Base-by-base conservation (phyloP, 1,284 basidiomycete species). In the Ceratobasidium theobromae region DNA sequence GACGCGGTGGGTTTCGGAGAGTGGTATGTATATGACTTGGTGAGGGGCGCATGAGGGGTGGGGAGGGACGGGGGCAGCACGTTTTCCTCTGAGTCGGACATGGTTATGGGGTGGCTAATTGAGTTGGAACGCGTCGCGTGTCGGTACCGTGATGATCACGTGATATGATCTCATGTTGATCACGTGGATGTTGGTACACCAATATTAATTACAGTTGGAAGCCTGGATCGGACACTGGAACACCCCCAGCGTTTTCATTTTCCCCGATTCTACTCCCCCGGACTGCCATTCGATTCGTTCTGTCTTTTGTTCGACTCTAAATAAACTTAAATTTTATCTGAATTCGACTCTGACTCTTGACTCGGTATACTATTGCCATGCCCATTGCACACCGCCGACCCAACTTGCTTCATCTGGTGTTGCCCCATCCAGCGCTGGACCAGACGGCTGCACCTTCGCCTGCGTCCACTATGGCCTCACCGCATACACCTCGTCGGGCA, bases 21-120 rank as follows among this genome's bases (percentile, higher is more conserved):
- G 75, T 95, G 92, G 75, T 91, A 89, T 0, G 88, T 87, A 75
- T 95, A 95, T 0, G 91, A 91, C 30, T 86, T 82, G 3, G 79
- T 80, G 27, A 95, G 79, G 0, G 87, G 80, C 1, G 77, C 79
- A 1, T 82, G 81, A 1, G 85, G 83, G 0, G 75, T 76, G 27
- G 85, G 84, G 12, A 80, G 77, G 21, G 84, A 85, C n/a, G 83
- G 81, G 3, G 69, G 69, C 18, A 64, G 43, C n/a, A 45, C 40
- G 23, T 12, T 18, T 5, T 55, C 64, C 23, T 67, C 48, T 14
- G 32, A 16, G 16, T 65, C 64, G 4, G 46, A 30, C 48, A 52
- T 64, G 57, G n/a, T 49, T 38, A 49, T 49, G 49, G 49, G 30
- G 49, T 52, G 49, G 49, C 49, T 52, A 52, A 38, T 16, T 8